These are phyloP conservation scores for Aegle marmelos DNA, from an alignment of 345 rosid genomes.

Conservation along the genomic window DNA sequence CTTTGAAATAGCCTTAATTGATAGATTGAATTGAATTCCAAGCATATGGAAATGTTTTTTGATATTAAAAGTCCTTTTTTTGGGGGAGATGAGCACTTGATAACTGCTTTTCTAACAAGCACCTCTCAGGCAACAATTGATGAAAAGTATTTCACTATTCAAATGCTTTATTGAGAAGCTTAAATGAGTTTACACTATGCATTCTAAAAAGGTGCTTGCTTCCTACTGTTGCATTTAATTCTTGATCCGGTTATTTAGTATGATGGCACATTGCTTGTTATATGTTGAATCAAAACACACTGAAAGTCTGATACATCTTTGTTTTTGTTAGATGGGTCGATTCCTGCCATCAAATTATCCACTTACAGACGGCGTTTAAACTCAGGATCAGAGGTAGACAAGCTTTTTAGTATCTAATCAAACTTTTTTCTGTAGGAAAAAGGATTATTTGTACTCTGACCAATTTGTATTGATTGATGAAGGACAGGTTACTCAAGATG, in stretches of 20 bases:
- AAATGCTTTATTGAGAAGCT: background rate
- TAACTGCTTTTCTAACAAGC: background rate
- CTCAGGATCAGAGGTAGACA: constrained; percentile 51
- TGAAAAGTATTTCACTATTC: too few relatives aligned
- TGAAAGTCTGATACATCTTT: constrained; percentile 1
- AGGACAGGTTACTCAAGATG: constrained; percentile 54
- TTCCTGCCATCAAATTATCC: constrained; percentile 84
- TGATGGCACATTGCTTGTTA: background rate
- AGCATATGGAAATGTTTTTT: background rate
- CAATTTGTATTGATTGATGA: constrained; percentile 10
- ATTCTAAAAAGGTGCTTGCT: background rate
- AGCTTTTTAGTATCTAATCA: too few relatives aligned
- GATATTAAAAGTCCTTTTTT: background rate
- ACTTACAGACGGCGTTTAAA: constrained; percentile 73
- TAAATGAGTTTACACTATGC: background rate
- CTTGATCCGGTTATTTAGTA: background rate
- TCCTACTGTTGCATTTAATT: background rate
- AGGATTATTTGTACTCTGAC: background rate
- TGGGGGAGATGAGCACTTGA: background rate
- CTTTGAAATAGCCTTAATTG: background rate
- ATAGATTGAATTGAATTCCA: too few relatives aligned
- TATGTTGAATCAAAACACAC: background rate
- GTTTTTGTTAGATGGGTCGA: constrained; percentile 64
- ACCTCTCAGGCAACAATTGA: background rate
- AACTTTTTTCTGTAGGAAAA: background rate